Evolutionary conservation across 2,329 filamentous ascomycete genomes (phyloP).

Genomic region (Pleomassaria siparia): DNA sequence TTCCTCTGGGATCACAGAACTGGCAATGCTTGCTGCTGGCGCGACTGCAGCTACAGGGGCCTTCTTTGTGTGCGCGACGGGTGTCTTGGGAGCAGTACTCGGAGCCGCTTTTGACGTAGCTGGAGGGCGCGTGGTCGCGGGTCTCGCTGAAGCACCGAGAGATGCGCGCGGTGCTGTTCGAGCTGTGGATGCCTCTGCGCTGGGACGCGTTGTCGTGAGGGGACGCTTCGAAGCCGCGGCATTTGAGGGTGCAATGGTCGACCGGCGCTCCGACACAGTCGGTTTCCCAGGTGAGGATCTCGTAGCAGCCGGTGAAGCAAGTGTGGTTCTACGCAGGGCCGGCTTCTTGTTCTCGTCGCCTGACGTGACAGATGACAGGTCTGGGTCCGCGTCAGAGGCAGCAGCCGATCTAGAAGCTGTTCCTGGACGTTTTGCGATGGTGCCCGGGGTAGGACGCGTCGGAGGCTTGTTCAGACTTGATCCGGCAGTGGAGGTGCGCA

Average conservation of each 20-base stretch:
- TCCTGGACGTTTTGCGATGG: conserved; percentile 25
- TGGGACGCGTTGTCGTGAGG: conserved; percentile 26
- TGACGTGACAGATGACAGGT: conserved; percentile 36
- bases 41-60: conserved; percentile 22
- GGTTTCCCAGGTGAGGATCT: conserved; percentile 29
- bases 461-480: conserved; percentile 40
- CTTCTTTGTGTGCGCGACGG: conserved; percentile 34
- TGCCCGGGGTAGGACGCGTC: conserved; percentile 33
- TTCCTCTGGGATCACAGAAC: conserved; percentile 15
- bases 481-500: conserved; percentile 27
- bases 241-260: conserved; percentile 20
- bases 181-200: conserved; percentile 22
- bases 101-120: conserved; percentile 22
- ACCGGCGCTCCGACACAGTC: conserved; percentile 12
- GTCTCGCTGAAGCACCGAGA: conserved; percentile 25
- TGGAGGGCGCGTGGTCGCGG: conserved; percentile 25
- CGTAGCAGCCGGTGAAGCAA: conserved; percentile 18
- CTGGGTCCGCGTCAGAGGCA: conserved; percentile 35
- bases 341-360: conserved; percentile 41
- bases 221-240: conserved; percentile 31
- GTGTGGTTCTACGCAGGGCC: conserved; percentile 27
- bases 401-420: conserved; percentile 22
- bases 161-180: conserved; percentile 33
- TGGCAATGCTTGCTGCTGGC: conserved; percentile 11
- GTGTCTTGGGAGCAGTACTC: conserved; percentile 20